phyloP scores from a whole-genome alignment of 768 basidiomycete genomes.

The Peribolospora kevripleyi region DNA sequence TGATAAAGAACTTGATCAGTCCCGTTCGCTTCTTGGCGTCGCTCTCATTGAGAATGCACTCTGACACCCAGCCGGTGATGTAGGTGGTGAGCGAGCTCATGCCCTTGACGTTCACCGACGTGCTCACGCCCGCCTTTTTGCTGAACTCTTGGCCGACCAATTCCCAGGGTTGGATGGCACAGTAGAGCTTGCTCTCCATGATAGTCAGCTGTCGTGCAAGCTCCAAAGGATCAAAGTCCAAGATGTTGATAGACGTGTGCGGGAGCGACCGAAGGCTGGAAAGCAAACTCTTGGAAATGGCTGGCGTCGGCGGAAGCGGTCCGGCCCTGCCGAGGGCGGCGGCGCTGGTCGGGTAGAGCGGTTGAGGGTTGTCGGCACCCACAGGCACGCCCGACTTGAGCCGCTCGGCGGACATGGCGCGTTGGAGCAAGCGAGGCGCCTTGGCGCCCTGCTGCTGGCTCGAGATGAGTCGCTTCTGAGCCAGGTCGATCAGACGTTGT shows the following conservation, averaged over 20 bases:
- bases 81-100: slow-evolving; percentile 71
- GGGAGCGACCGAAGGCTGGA: slow-evolving; percentile 40
- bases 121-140: slow-evolving; percentile 31
- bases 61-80: slow-evolving; percentile 88
- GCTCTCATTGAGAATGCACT: slow-evolving; percentile 69
- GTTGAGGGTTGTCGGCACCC: slow-evolving; percentile 2
- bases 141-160: slow-evolving; percentile 45
- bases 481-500: slow-evolving; percentile 17
- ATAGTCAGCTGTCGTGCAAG: slow-evolving; percentile 80
- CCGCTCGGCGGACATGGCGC: slow-evolving; percentile 10
- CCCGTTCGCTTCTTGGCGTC: slow-evolving; percentile 61
- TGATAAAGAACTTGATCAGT: slow-evolving; percentile 77
- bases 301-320: slow-evolving; percentile 36
- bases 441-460: neutral
- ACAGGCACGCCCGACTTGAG: slow-evolving; percentile 11
- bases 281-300: slow-evolving; percentile 57
- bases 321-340: slow-evolving; percentile 7
- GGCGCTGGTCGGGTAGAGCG: slow-evolving; percentile 21
- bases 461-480: slow-evolving; percentile 13
- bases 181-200: slow-evolving; percentile 73
- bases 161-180: slow-evolving; percentile 65
- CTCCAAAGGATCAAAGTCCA: slow-evolving; percentile 84
- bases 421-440: neutral
- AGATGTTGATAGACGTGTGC: slow-evolving; percentile 30
- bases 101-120: slow-evolving; percentile 40